These are phyloP conservation scores for Larix sibirica DNA, from an alignment of 83 land plant species.

Conservation along the genomic window DNA sequence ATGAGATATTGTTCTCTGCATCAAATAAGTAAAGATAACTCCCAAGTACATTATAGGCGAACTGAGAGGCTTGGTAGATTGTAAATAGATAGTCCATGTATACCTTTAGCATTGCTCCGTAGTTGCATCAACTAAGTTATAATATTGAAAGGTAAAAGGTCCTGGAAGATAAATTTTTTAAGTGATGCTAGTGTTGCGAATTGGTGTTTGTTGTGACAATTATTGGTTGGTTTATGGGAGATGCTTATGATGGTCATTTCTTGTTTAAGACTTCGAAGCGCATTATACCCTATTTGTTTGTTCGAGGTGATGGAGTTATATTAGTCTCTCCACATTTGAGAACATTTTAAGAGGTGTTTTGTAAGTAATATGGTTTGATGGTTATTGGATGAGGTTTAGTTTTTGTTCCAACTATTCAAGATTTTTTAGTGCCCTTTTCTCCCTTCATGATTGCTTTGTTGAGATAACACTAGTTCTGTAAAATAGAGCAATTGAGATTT, in stretches of 20 bases:
- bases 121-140: too few relatives aligned
- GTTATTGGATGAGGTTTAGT: not conserved
- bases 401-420: not conserved
- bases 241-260: not conserved
- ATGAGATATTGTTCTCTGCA: too few relatives aligned
- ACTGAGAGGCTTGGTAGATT: too few relatives aligned
- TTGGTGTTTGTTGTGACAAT: not conserved
- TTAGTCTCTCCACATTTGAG: slow-evolving; percentile 96
- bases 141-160: too few relatives aligned
- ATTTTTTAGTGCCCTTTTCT: not conserved
- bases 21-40: too few relatives aligned
- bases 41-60: too few relatives aligned
- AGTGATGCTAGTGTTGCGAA: too few relatives aligned
- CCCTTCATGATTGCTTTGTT: not conserved
- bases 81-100: too few relatives aligned
- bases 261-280: slow-evolving; percentile 82
- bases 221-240: not conserved
- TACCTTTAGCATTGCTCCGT: too few relatives aligned
- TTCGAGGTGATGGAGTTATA: slow-evolving; percentile 96
- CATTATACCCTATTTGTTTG: slow-evolving; percentile 84
- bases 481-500: not conserved
- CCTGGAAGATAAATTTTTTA: too few relatives aligned
- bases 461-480: not conserved
- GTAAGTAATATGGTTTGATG: not conserved
- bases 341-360: slow-evolving; percentile 46